phyloP scores from a whole-genome alignment of 202 grass and related monocot genomes.

The Carex arenaria region DNA sequence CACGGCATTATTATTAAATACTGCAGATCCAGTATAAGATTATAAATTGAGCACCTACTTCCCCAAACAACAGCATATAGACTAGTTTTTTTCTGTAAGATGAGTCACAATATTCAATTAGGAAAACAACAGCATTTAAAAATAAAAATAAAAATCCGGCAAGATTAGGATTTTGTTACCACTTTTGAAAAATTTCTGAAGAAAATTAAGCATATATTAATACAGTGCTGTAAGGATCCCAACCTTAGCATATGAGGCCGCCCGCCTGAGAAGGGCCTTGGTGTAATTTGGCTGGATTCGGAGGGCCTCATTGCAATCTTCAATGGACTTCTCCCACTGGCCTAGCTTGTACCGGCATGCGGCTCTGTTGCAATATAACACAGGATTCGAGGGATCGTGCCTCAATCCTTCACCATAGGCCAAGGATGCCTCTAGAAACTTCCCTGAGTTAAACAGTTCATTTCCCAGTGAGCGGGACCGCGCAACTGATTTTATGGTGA shows the following conservation, averaged over 20 bases:
- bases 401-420: slow-evolving; percentile 89
- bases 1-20: not conserved
- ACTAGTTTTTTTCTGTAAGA: not conserved
- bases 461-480: slow-evolving; percentile 72
- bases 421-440: slow-evolving; percentile 59
- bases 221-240: not conserved
- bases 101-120: not conserved
- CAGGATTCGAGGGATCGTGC: slow-evolving; percentile 61
- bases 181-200: not conserved
- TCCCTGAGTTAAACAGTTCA: slow-evolving; percentile 86
- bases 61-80: not conserved
- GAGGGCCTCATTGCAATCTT: slow-evolving; percentile 93
- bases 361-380: slow-evolving; percentile 90
- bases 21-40: not conserved
- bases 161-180: not conserved
- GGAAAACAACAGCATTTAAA: not conserved
- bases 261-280: slow-evolving; percentile 91
- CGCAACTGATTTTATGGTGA: slow-evolving; percentile 65
- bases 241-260: slow-evolving; percentile 87
- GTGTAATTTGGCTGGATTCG: slow-evolving; percentile 84
- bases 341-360: slow-evolving; percentile 80
- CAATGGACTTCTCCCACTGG: slow-evolving; percentile 89
- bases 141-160: not conserved
- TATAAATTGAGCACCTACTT: not conserved
- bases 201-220: not conserved